phyloP scores from a whole-genome alignment of 2,329 filamentous ascomycete species.

The Thielaviopsis populi region DNA sequence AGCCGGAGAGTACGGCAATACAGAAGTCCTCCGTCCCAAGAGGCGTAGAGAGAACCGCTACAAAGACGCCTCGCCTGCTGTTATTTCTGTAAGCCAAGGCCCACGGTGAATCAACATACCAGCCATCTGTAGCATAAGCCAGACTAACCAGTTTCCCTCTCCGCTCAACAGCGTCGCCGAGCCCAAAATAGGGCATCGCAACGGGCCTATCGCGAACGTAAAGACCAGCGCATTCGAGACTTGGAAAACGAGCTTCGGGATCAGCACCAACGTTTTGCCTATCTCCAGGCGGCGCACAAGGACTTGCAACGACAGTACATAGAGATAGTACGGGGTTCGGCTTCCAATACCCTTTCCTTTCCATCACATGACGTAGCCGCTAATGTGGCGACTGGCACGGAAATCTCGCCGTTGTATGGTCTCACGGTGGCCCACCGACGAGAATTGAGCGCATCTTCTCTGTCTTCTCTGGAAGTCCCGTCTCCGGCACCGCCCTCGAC shows the following conservation, averaged over 20 bases:
- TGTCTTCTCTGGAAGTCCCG: neutral
- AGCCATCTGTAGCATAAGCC: neutral
- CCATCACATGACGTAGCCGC: neutral
- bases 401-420: neutral
- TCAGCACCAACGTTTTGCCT: neutral
- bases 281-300: conserved; percentile 23
- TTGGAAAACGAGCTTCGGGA: conserved; percentile 12
- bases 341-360: neutral
- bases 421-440: neutral
- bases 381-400: neutral
- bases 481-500: neutral
- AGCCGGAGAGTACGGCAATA: conserved; percentile 2
- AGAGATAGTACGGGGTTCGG: neutral
- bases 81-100: conserved; percentile 30
- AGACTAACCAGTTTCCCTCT: conserved; percentile 10
- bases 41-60: conserved; percentile 38
- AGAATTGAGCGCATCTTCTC: neutral
- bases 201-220: conserved; percentile 24
- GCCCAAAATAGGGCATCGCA: conserved; percentile 25
- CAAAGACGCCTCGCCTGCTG: conserved; percentile 36
- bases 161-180: conserved; percentile 21
- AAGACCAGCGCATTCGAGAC: conserved; percentile 19
- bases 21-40: conserved; percentile 25
- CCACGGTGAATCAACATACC: neutral
- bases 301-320: neutral